These are phyloP conservation scores for Eucalyptus tenuipes DNA, from an alignment of 345 rosid species.

Conservation along the genomic window DNA sequence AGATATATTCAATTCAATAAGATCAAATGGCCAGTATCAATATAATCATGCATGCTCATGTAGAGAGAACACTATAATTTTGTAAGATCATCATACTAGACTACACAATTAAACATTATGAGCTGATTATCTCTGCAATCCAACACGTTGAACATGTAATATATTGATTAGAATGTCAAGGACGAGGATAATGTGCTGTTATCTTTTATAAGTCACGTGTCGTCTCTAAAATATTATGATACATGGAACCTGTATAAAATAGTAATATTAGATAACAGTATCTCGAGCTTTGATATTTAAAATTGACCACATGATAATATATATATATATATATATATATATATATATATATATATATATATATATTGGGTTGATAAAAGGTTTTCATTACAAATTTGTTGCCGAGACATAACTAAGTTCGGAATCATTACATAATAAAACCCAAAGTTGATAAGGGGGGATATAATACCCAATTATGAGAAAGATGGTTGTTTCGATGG, in stretches of 20 bases:
- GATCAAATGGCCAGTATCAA: not conserved
- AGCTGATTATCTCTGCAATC: not conserved
- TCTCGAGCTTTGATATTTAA: not conserved
- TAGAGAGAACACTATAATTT: not conserved
- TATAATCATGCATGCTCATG: not conserved
- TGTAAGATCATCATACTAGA: not conserved
- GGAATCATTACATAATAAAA: too few species aligned
- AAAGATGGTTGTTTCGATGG: too few species aligned
- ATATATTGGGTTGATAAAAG: too few species aligned
- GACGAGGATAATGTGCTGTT: not conserved
- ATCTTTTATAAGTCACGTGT: not conserved
- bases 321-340: too few species aligned
- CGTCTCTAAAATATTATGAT: not conserved
- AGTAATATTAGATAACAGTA: not conserved
- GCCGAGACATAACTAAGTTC: too few species aligned
- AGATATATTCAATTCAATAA: not conserved
- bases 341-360: too few species aligned
- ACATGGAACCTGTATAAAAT: not conserved
- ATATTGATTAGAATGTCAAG: not conserved
- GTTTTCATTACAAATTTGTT: too few species aligned
- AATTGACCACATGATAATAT: not conserved
- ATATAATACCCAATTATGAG: too few species aligned
- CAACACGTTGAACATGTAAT: not conserved
- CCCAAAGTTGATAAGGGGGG: too few species aligned
- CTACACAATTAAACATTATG: not conserved